Base-by-base conservation (phyloP, 2,329 filamentous ascomycete genomes). In the Sporothrix globosa region DNA sequence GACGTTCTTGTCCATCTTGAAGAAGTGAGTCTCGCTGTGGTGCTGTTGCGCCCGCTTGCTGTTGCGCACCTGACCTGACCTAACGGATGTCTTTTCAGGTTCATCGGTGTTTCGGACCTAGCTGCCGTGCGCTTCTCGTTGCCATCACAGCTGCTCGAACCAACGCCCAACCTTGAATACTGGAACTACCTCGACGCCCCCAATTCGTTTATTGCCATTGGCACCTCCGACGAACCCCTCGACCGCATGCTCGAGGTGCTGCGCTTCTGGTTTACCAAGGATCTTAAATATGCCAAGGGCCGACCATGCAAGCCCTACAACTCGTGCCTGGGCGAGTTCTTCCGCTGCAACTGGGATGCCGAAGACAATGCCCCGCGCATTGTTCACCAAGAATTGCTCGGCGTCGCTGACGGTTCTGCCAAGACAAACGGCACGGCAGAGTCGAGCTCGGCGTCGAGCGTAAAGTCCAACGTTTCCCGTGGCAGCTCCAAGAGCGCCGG, bases 281-380 rank as follows among this genome's bases (percentile, higher is more conserved):
- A 99, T 80, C 80, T 99, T 80, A 99, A 99, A 87, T 99, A 98
- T 77, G 92, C 96, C 79, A 98, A 98, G 83, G 95, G 95, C 72
- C 97, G 94, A 83, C 96, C 96, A 56, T 98, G 95, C 88, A 99
- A 99, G 82, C 96, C 96, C 13, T 99, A 99, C 83, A 99, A 99
- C 81, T 97, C 94, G 63, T 94, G 93, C 48, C 82, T 99, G 67
- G 96, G 96, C 74, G 96, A 99, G 83, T 99, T 99, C 82, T 99
- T 99, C 83, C 79, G 97, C 88, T 98, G 96, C 80, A 97, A 95
- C 78, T 99, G 95, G 95, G 92, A 97, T 77, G 90, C 96, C 21
- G 90, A 93, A 78, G 91, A 95, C 77, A 90, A 89, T 74, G 87
- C 90, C 9, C 91, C 91, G 1, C 84, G 85, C 71, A 90, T 93